phyloP scores from a whole-genome alignment of 2,329 filamentous ascomycete species.

The Fusarium sp. region DNA sequence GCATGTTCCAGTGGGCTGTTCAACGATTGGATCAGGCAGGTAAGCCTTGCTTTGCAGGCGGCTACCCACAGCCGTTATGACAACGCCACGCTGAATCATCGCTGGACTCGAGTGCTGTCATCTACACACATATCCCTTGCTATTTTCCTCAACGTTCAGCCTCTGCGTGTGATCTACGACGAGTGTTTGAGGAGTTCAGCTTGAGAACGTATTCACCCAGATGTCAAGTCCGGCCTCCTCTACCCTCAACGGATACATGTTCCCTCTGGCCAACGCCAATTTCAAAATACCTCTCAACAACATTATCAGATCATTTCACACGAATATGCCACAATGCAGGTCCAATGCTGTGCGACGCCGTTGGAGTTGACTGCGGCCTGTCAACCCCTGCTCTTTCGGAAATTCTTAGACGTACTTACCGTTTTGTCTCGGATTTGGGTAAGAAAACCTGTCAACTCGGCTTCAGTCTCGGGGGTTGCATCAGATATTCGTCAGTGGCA shows the following conservation, averaged over 20 bases:
- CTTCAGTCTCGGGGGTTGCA: neutral
- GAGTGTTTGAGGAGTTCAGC: neutral
- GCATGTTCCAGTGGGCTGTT: slow-evolving; percentile 5
- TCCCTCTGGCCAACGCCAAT: slow-evolving; percentile 4
- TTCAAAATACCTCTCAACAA: slow-evolving; percentile 19
- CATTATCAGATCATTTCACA: slow-evolving; percentile 31
- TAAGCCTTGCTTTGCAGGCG: neutral
- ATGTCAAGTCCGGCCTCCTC: neutral
- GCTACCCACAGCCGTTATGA: neutral
- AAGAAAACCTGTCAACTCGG: neutral
- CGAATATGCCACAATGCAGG: slow-evolving; percentile 28
- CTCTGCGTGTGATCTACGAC: neutral
- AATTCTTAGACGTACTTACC: slow-evolving; percentile 25
- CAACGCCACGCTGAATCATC: neutral
- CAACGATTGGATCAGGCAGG: slow-evolving; percentile 5
- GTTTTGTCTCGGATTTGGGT: slow-evolving; percentile 8
- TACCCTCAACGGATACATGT: neutral
- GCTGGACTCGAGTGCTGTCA: slow-evolving; percentile 6
- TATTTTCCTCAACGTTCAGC: neutral
- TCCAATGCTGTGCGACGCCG: slow-evolving; percentile 33
- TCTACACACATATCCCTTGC: neutral
- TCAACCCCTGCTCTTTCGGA: slow-evolving; percentile 25
- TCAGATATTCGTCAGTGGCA: neutral
- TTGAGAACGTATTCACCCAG: neutral
- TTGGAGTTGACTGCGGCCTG: slow-evolving; percentile 23